Evolutionary conservation across 768 basidiomycete species (phyloP).

Genomic region (Gautieria morchelliformis): DNA sequence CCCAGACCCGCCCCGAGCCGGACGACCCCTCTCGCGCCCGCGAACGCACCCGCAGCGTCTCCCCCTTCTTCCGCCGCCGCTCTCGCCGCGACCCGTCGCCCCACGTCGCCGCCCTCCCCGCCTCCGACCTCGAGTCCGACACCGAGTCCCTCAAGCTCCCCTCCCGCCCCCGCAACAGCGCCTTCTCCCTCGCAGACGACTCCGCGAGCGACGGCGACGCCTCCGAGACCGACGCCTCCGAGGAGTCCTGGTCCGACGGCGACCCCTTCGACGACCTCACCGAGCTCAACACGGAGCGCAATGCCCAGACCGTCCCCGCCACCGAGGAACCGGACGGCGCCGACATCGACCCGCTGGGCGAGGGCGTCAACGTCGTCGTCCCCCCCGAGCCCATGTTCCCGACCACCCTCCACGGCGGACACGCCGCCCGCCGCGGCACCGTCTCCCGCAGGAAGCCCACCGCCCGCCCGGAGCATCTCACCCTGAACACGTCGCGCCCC

Average conservation of each 20-base stretch:
- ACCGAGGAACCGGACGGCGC: constrained; percentile 41
- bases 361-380: constrained; percentile 84
- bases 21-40: constrained; percentile 20
- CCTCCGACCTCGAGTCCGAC: constrained; percentile 50
- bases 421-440: constrained; percentile 20
- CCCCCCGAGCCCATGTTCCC: constrained; percentile 80
- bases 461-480: constrained; percentile 52
- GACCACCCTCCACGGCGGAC: constrained; percentile 47
- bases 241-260: constrained; percentile 45
- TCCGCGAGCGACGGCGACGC: constrained; percentile 46
- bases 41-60: constrained; percentile 62
- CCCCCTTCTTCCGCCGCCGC: constrained; percentile 70
- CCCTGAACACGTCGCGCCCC: constrained; percentile 63
- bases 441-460: constrained; percentile 47
- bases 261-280: constrained; percentile 67
- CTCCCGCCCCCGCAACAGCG: constrained; percentile 40
- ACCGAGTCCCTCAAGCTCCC: constrained; percentile 32
- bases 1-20: constrained; percentile 26
- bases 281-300: constrained; percentile 80
- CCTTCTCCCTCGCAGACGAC: constrained; percentile 31
- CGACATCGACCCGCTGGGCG: constrained; percentile 71
- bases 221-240: constrained; percentile 38
- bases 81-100: constrained; percentile 45
- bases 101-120: constrained; percentile 45
- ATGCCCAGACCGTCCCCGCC: constrained; percentile 40